Percentiles rank a stretch among this genome's conserved stretches.
phyloP scores from a whole-genome alignment of 2,329 filamentous ascomycete species.

The Clonostachys chloroleuca region DNA sequence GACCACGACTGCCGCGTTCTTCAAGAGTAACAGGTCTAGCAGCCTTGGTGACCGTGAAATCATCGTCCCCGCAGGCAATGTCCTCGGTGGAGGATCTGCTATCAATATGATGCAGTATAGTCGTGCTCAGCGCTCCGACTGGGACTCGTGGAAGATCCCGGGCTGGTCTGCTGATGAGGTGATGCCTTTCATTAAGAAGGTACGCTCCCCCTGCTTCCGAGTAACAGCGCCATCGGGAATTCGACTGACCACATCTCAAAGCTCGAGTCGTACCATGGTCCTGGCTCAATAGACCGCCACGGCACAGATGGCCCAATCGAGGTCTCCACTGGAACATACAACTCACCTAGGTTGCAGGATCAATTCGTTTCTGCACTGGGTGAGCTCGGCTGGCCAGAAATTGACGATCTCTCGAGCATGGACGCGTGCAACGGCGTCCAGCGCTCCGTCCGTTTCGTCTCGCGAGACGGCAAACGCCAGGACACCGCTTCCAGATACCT shows the following conservation, averaged over 20 bases:
- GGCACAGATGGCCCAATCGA: conserved; percentile 42
- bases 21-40: conserved; percentile 10
- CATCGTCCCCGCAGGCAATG: conserved; percentile 14
- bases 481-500: conserved; percentile 50
- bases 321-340: conserved; percentile 39
- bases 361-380: conserved; percentile 39
- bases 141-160: conserved; percentile 8
- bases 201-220: neutral
- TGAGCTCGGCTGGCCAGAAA: conserved; percentile 37
- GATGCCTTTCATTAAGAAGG: conserved; percentile 10
- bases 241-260: conserved; percentile 5
- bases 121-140: conserved; percentile 12
- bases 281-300: conserved; percentile 32
- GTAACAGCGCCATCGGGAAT: neutral
- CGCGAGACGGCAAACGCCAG: conserved; percentile 45
- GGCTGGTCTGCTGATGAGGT: conserved; percentile 10
- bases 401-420: conserved; percentile 43
- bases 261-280: conserved; percentile 43
- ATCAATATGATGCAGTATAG: conserved; percentile 26
- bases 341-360: conserved; percentile 26
- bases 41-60: conserved; percentile 7
- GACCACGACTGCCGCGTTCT: conserved; percentile 12
- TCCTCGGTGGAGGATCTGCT: conserved; percentile 23
- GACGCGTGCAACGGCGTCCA: conserved; percentile 27
- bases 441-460: conserved; percentile 16